Percentiles rank a stretch among this genome's conserved stretches.
These are phyloP conservation scores for Fraxinus paxiana DNA, from an alignment of 305 asterid species.

Conservation along the genomic window DNA sequence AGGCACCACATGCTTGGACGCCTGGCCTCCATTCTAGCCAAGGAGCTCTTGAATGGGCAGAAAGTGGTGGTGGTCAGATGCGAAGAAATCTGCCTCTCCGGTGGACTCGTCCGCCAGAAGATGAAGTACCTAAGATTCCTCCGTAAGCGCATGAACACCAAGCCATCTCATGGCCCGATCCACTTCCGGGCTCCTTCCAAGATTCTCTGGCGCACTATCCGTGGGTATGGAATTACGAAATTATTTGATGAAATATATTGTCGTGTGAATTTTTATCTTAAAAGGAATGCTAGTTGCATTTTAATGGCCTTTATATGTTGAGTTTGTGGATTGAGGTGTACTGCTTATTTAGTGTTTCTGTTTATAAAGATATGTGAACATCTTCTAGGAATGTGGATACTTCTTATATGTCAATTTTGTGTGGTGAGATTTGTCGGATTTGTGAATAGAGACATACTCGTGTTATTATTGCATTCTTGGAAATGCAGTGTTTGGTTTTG, in stretches of 20 bases:
- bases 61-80: constrained; percentile 48
- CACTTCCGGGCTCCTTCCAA: constrained; percentile 55
- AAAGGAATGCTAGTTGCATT: background rate
- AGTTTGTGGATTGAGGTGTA: background rate
- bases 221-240: constrained; percentile 32
- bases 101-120: constrained; percentile 52
- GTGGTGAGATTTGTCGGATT: background rate
- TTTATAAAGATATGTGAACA: background rate
- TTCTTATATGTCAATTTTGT: background rate
- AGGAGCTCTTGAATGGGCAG: constrained; percentile 46
- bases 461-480: background rate
- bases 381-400: background rate
- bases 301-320: background rate
- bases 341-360: background rate
- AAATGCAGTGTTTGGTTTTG: background rate
- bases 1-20: constrained; percentile 52
- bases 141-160: constrained; percentile 48
- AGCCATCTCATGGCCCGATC: constrained; percentile 56
- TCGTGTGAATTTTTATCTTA: background rate
- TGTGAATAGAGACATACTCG: background rate
- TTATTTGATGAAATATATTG: background rate
- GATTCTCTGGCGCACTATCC: constrained; percentile 54
- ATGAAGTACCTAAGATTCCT: constrained; percentile 51
- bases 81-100: constrained; percentile 50
- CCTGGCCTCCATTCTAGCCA: constrained; percentile 42